Evolutionary conservation across 139 green algal species (phyloP).

Genomic region (Coelastrella sp.): DNA sequence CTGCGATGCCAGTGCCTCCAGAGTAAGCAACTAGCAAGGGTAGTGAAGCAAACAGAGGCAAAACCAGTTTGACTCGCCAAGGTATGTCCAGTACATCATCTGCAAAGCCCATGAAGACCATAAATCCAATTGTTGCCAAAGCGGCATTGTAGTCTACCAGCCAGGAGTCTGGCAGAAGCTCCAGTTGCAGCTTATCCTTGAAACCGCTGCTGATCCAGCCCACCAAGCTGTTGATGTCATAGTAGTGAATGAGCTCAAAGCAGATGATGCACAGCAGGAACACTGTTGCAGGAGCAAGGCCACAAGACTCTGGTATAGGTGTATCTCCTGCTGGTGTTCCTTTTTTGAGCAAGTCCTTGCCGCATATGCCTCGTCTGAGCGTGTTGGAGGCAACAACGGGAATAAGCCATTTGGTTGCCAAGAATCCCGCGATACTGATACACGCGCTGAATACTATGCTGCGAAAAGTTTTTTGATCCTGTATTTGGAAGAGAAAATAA

Average conservation of each 20-base stretch:
- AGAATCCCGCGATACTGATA: conserved; percentile 66
- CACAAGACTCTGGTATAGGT: conserved; percentile 89
- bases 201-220: conserved; percentile 56
- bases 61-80: conserved; percentile 96
- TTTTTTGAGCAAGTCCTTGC: conserved; percentile 94
- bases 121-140: conserved; percentile 96
- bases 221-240: conserved; percentile 74
- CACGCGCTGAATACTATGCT: conserved; percentile 65
- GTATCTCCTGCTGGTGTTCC: conserved; percentile 82
- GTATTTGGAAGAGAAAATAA: conserved; percentile 51
- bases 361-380: conserved; percentile 76
- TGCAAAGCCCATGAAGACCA: conserved; percentile 98
- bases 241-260: conserved; percentile 93
- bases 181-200: conserved; percentile 29
- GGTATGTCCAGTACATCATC: conserved; percentile 99
- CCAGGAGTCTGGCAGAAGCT: conserved; percentile 78
- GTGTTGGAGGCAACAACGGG: conserved; percentile 55
- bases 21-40: conserved; percentile 94
- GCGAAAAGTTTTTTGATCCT: conserved; percentile 50
- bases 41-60: conserved; percentile 90
- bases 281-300: conserved; percentile 90
- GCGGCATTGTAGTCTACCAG: conserved; percentile 99
- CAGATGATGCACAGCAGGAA: conserved; percentile 93
- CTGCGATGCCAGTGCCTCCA: conserved; percentile 76
- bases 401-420: conserved; percentile 74